A percentile compares a stretch with the other conserved stretches of the same genome.
Evolutionary conservation across 2,329 filamentous ascomycete species (phyloP).

Genomic region (Fusarium austroafricanum): DNA sequence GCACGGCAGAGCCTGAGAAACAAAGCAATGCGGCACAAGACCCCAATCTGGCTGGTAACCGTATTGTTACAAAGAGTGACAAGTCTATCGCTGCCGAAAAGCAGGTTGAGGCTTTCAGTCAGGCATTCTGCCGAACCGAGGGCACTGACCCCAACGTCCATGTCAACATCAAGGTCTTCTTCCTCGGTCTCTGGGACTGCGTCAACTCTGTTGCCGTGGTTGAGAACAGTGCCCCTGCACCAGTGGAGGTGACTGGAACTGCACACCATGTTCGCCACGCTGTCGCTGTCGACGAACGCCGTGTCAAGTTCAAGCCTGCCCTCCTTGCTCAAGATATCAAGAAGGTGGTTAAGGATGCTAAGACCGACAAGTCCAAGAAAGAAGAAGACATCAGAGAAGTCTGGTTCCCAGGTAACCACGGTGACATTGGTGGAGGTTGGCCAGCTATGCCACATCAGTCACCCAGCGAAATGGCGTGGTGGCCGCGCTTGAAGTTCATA

Average conservation of each 20-base stretch:
- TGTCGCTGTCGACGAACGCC: conserved; percentile 63
- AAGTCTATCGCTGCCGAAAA: conserved; percentile 42
- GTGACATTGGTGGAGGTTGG: conserved; percentile 66
- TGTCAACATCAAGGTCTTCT: conserved; percentile 60
- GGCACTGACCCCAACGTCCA: conserved; percentile 8
- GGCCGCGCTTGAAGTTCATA: conserved; percentile 50
- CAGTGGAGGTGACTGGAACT: conserved; percentile 53
- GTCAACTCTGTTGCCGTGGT: conserved; percentile 62
- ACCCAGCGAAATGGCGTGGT: conserved; percentile 42
- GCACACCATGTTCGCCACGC: conserved; percentile 62
- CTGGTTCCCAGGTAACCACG: conserved; percentile 66
- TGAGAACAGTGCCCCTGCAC: conserved; percentile 52
- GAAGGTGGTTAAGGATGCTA: conserved; percentile 30
- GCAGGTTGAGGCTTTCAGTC: conserved; percentile 58
- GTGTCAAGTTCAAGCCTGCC: conserved; percentile 66
- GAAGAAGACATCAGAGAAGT: conserved; percentile 59
- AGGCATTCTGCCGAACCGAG: conserved; percentile 59
- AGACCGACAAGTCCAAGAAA: too few relatives aligned
- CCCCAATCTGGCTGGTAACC: background rate
- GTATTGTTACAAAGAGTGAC: conserved; percentile 32
- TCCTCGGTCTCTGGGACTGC: conserved; percentile 66
- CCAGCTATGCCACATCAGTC: conserved; percentile 43
- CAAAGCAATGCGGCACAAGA: background rate
- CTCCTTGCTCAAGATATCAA: conserved; percentile 57
- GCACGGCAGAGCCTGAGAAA: too few relatives aligned